These are phyloP conservation scores for Ustilaginoidea virens DNA, from an alignment of 2,329 filamentous ascomycete genomes.

Conservation along the genomic window DNA sequence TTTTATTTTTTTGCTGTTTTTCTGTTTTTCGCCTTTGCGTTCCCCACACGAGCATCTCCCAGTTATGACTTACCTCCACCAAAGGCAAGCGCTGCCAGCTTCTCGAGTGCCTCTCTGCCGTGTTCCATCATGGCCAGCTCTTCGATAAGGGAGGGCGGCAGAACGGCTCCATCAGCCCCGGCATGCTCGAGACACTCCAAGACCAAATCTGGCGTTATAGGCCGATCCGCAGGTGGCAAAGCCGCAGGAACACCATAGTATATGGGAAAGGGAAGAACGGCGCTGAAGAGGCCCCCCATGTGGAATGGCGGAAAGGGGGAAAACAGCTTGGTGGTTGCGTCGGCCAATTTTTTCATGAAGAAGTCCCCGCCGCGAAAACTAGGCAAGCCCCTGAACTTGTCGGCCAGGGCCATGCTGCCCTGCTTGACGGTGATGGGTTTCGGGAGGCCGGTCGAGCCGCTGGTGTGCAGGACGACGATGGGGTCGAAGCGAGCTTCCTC, in stretches of 20 bases:
- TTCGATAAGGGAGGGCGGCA: conserved; percentile 26
- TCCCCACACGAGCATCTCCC: too few species aligned
- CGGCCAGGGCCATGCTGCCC: conserved; percentile 20
- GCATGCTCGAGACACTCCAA: conserved; percentile 15
- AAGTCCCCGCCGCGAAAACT: conserved; percentile 1
- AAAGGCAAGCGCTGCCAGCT: conserved; percentile 18
- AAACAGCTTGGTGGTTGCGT: conserved; percentile 3
- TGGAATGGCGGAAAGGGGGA: conserved; percentile 23
- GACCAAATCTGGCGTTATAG: conserved; percentile 18
- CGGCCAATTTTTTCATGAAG: neutral
- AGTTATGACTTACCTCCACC: too few species aligned
- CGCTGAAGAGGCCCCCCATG: conserved; percentile 14
- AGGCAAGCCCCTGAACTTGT: conserved; percentile 14
- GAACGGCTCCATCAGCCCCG: conserved; percentile 12
- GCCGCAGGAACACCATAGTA: conserved; percentile 14
- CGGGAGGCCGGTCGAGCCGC: conserved; percentile 5
- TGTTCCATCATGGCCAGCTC: conserved; percentile 22
- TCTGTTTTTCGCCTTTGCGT: too few species aligned
- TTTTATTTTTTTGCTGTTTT: too few species aligned
- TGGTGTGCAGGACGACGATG: conserved; percentile 6
- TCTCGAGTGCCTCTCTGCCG: conserved; percentile 15
- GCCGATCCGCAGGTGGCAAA: conserved; percentile 15
- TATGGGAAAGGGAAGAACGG: conserved; percentile 10
- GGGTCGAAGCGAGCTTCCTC: conserved; percentile 6
- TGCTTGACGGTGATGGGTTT: conserved; percentile 23